A percentile compares a stretch with the other conserved stretches of the same genome.
Conservation (phyloP, 306 rosid species). For the Cicer pinnatifidum region DNA sequence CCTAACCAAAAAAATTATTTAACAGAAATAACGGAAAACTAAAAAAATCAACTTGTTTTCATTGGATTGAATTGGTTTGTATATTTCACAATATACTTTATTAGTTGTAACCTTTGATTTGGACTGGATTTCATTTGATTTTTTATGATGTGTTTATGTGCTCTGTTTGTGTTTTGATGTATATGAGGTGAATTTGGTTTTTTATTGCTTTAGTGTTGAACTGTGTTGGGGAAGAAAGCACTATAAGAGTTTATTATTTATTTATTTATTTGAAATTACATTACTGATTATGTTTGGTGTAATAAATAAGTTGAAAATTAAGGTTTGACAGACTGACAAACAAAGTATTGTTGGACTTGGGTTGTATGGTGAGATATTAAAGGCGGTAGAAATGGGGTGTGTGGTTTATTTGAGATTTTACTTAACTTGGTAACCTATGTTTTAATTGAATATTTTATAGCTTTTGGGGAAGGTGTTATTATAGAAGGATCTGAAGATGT, state of each 20-base stretch:
- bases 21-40: no score
- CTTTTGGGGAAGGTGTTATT: background rate
- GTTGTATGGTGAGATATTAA: background rate
- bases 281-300: background rate
- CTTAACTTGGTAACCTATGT: background rate
- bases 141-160: background rate
- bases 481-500: background rate
- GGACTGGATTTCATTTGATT: no score
- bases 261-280: background rate
- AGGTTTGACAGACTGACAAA: background rate
- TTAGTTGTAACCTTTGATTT: no score
- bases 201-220: background rate
- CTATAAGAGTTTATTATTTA: background rate
- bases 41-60: no score
- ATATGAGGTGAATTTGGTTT: background rate
- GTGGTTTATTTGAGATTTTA: background rate
- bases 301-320: background rate
- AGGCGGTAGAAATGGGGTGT: background rate
- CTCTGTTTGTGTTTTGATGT: slow-evolving; percentile 8
- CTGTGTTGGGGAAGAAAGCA: background rate
- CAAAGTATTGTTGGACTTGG: background rate
- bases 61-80: no score
- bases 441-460: background rate
- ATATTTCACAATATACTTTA: no score
- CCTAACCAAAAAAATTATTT: no score